Evolutionary conservation across 73 alveolate species (phyloP), one percentile per base, ranked within the genome.

Genomic region (Blepharisma stoltei): DNA sequence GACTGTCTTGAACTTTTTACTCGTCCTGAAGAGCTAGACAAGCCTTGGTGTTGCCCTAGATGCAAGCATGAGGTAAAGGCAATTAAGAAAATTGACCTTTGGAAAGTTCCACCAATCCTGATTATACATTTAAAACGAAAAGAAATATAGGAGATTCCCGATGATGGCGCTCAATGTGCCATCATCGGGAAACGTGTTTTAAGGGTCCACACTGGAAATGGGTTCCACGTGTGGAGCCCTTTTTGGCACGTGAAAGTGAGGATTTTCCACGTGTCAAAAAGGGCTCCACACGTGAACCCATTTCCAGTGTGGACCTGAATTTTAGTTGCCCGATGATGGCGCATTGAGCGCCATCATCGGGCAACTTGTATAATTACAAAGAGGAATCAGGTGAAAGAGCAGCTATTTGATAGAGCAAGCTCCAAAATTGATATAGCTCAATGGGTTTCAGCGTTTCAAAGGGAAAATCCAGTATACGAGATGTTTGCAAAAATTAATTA

Each of bases 121-220:
- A 94, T 94, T 6, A 81, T 94, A 0, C 95, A 94, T 70, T 83
- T 94, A 65, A 94, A 94, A 77, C 83, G 98, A 71, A 88, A 92
- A 71, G 70, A 82, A 43, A 85, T 41, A n/a, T n/a, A n/a, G n/a
- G n/a, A n/a, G n/a, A n/a, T n/a, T n/a, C n/a, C n/a, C n/a, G n/a
- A n/a, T n/a, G n/a, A n/a, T n/a, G n/a, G n/a, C n/a, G n/a, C n/a
- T n/a, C n/a, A n/a, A n/a, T n/a, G n/a, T n/a, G n/a, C n/a, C n/a
- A n/a, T n/a, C n/a, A n/a, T n/a, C n/a, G n/a, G n/a, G n/a, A n/a
- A n/a, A n/a, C n/a, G n/a, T n/a, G n/a, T n/a, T n/a, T n/a, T n/a
- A n/a, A n/a, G n/a, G n/a, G n/a, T n/a, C n/a, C n/a, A n/a, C n/a
- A n/a, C n/a, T n/a, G n/a, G n/a, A n/a, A n/a, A n/a, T n/a, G n/a